Percentiles rank a stretch among this genome's conserved stretches.
phyloP scores from a whole-genome alignment of 441 rosid genomes.

The Aleurites moluccanus region DNA sequence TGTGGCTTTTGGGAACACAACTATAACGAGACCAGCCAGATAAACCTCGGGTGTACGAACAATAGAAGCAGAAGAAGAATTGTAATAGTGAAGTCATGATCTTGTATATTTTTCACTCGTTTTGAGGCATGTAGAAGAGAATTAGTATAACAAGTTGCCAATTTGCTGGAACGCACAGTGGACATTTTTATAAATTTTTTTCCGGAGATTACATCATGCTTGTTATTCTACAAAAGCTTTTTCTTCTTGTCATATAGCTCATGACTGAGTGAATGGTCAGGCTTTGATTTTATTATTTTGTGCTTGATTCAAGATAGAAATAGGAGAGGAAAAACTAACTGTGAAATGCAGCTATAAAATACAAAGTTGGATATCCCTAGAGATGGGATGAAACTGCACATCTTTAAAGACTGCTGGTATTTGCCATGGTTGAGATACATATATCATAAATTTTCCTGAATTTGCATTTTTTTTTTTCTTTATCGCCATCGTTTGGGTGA shows the following conservation, averaged over 20 bases:
- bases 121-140: slow-evolving; percentile 6
- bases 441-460: background rate
- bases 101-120: slow-evolving; percentile 1
- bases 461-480: background rate
- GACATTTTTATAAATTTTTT: background rate
- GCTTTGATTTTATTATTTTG: background rate
- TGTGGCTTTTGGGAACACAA: background rate
- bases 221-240: background rate
- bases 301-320: background rate
- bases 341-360: background rate
- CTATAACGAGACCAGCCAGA: background rate
- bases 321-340: background rate
- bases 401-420: no score
- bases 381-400: background rate
- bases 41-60: background rate
- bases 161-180: background rate
- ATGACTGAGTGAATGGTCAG: background rate
- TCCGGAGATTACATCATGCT: background rate
- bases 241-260: background rate
- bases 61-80: no score
- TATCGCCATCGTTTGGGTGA: background rate
- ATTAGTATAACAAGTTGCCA: background rate
- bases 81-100: slow-evolving; percentile 2
- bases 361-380: background rate
- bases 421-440: background rate